Evolutionary conservation across 75 land plant genomes (phyloP).

Genomic region (Chamaecyparis obtusa): DNA sequence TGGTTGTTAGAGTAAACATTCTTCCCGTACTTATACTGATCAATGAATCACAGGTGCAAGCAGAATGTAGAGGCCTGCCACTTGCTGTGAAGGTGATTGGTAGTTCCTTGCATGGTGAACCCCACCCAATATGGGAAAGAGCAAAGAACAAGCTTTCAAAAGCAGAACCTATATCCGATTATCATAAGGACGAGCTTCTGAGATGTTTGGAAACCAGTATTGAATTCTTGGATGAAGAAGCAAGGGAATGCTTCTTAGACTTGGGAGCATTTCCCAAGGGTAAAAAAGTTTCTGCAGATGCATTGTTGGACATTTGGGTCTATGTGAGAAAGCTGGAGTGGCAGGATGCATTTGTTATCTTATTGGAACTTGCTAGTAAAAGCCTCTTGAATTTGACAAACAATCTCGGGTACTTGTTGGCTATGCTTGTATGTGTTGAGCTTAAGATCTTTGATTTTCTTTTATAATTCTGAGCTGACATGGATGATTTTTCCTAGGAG

Average conservation of each 20-base stretch:
- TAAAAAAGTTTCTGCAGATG: slow-evolving; percentile 49
- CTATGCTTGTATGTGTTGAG: neutral
- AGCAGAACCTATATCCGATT: slow-evolving; percentile 41
- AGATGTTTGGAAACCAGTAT: slow-evolving; percentile 50
- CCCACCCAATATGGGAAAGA: slow-evolving; percentile 39
- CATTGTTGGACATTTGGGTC: slow-evolving; percentile 59
- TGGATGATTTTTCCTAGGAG: neutral
- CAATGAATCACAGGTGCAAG: slow-evolving; percentile 25
- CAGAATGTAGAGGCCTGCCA: slow-evolving; percentile 61
- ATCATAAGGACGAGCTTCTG: slow-evolving; percentile 50
- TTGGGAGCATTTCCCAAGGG: slow-evolving; percentile 66
- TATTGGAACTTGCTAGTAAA: slow-evolving; percentile 51
- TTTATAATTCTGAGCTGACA: neutral
- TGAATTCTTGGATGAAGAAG: slow-evolving; percentile 23
- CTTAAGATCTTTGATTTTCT: neutral
- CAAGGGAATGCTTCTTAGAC: slow-evolving; percentile 57
- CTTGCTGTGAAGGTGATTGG: slow-evolving; percentile 67
- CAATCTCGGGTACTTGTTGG: neutral
- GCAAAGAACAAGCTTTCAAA: slow-evolving; percentile 40
- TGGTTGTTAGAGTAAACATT: neutral
- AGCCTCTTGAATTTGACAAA: slow-evolving; percentile 43
- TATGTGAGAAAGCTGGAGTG: slow-evolving; percentile 45
- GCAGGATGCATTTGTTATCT: slow-evolving; percentile 50
- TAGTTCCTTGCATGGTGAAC: slow-evolving; percentile 37
- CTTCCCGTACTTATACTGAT: neutral